Evolutionary conservation across 2,329 filamentous ascomycete genomes (phyloP).

Genomic region (Bertia moriformis): DNA sequence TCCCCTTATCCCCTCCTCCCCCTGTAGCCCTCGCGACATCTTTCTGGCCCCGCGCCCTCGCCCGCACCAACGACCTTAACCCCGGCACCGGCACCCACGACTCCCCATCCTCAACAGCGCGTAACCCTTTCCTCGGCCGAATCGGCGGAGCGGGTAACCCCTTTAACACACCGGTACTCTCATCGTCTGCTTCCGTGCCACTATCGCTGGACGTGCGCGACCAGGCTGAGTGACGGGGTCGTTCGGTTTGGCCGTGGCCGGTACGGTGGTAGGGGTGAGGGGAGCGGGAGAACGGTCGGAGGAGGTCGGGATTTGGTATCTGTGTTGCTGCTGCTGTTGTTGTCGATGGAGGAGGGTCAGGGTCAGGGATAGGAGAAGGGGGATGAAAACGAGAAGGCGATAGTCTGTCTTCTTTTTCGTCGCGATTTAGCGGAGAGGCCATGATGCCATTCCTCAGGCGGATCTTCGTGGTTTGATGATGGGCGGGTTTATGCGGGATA

Average conservation of each 20-base stretch:
- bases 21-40: conserved; percentile 12
- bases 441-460: not conserved
- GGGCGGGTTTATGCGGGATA: too few species aligned
- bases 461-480: too few species aligned
- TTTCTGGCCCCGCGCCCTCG: conserved; percentile 4
- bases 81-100: not conserved
- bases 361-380: conserved; percentile 46
- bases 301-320: not conserved
- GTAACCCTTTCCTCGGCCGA: conserved; percentile 63
- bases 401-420: conserved; percentile 1
- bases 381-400: conserved; percentile 48
- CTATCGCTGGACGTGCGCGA: conserved; percentile 65
- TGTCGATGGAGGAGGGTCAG: too few species aligned
- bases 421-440: not conserved
- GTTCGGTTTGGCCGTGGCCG: conserved; percentile 12
- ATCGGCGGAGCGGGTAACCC: conserved; percentile 68
- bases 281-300: conserved; percentile 36
- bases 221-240: conserved; percentile 23
- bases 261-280: conserved; percentile 56
- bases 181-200: conserved; percentile 89
- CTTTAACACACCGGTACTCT: conserved; percentile 58
- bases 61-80: not conserved
- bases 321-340: not conserved
- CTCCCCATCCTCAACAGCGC: conserved; percentile 34
- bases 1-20: conserved; percentile 20